A percentile compares a stretch with the other conserved stretches of the same genome.
These are phyloP conservation scores for Acorus calamus DNA, from an alignment of 106 monocot species.

Conservation along the genomic window DNA sequence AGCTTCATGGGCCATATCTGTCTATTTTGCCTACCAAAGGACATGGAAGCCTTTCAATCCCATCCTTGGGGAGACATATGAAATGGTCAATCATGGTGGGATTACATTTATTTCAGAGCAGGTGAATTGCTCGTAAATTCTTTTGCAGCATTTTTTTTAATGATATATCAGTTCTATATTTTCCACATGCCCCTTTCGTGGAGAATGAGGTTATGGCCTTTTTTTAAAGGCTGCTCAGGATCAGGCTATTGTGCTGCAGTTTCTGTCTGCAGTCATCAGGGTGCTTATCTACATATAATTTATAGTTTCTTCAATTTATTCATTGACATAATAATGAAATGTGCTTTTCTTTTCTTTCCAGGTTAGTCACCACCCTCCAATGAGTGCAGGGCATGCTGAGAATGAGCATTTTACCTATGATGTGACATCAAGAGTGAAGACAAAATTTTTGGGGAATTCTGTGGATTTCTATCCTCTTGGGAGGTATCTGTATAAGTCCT, in stretches of 20 bases:
- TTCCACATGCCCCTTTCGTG: not conserved
- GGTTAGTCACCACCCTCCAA: conserved; percentile 98
- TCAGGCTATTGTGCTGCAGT: too few species aligned
- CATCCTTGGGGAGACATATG: conserved; percentile 95
- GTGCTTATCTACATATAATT: too few species aligned
- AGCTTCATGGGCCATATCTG: conserved; percentile 94
- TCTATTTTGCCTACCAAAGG: conserved; percentile 68
- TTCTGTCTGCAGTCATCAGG: too few species aligned
- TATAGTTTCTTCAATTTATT: not conserved
- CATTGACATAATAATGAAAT: not conserved
- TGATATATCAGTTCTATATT: conserved; percentile 3
- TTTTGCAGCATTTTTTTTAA: too few species aligned
- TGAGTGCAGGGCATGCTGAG: conserved; percentile 86
- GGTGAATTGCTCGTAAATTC: conserved; percentile 22
- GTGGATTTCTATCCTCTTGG: conserved; percentile 88
- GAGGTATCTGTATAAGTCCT: conserved; percentile 31
- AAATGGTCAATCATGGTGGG: conserved; percentile 84
- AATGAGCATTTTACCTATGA: conserved; percentile 99
- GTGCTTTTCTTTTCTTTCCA: conserved; percentile 14
- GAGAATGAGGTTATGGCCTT: too few species aligned
- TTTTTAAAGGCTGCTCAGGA: too few species aligned
- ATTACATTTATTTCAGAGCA: conserved; percentile 85
- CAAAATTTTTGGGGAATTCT: conserved; percentile 90
- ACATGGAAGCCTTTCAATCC: conserved; percentile 99
- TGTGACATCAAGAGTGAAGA: conserved; percentile 86